phyloP scores from a whole-genome alignment of 2,329 filamentous ascomycete species.

The Parastagonospora avenae region DNA sequence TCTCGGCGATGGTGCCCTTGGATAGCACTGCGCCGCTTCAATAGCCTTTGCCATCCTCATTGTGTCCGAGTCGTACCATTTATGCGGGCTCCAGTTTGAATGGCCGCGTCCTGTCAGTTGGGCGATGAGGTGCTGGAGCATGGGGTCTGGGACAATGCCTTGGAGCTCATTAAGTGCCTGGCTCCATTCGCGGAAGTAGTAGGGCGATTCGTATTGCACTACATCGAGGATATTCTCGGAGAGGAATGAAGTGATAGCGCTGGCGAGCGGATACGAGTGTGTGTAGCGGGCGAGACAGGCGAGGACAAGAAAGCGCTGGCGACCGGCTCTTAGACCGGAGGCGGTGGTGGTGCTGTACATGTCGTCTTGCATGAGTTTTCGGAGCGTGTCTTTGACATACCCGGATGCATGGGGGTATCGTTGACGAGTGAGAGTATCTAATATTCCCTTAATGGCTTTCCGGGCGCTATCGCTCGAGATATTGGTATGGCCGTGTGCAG shows the following conservation, averaged over 20 bases:
- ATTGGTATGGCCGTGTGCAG: too few relatives aligned
- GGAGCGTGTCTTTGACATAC: not conserved
- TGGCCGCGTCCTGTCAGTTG: too few relatives aligned
- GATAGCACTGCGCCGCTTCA: too few relatives aligned
- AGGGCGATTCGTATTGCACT: not conserved
- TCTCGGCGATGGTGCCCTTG: too few relatives aligned
- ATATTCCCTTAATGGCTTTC: too few relatives aligned
- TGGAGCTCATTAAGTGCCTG: not conserved
- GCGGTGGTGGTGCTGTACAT: not conserved
- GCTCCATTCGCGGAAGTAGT: not conserved
- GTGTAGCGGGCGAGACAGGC: not conserved
- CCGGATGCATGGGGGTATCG: too few relatives aligned
- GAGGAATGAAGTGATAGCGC: not conserved
- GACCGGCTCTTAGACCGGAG: not conserved
- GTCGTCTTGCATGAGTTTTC: not conserved
- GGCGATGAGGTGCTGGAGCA: too few relatives aligned
- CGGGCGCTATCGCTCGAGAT: too few relatives aligned
- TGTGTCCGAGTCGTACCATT: too few relatives aligned
- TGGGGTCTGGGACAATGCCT: not conserved
- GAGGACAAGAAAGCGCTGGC: not conserved
- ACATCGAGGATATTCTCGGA: not conserved
- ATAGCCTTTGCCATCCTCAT: too few relatives aligned
- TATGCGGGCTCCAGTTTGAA: too few relatives aligned
- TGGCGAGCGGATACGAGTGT: not conserved
- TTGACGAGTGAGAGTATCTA: too few relatives aligned